Evolutionary conservation across 371 early-diverging fungal genomes (phyloP).

Genomic region (Phascolomyces articulosus): DNA sequence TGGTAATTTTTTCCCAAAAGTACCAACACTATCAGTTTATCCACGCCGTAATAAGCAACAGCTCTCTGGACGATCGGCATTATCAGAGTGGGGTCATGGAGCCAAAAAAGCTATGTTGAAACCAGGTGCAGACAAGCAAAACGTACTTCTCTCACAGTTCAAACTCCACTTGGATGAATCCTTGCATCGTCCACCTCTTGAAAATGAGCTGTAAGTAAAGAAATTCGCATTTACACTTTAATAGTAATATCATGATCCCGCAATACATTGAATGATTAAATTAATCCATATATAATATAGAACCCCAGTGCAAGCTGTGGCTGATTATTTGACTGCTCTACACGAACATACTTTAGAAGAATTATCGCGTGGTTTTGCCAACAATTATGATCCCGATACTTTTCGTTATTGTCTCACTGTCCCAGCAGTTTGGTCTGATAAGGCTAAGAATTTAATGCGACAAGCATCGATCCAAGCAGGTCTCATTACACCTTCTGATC

Average conservation of each 20-base stretch:
- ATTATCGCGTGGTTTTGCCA: constrained; percentile 44
- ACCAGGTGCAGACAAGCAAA: constrained; percentile 53
- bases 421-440: constrained; percentile 55
- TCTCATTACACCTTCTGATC: constrained; percentile 46
- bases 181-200: constrained; percentile 37
- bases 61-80: constrained; percentile 14
- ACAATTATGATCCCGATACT: constrained; percentile 37
- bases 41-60: constrained; percentile 12
- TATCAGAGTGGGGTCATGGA: constrained; percentile 59
- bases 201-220: constrained; percentile 37
- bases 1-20: constrained; percentile 56
- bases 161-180: constrained; percentile 57
- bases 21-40: constrained; percentile 50
- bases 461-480: constrained; percentile 58
- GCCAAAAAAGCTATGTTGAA: constrained; percentile 53
- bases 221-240: too few species aligned
- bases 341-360: constrained; percentile 46
- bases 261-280: too few species aligned
- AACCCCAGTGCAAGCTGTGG: constrained; percentile 33
- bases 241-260: too few species aligned
- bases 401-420: constrained; percentile 55
- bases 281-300: constrained; percentile 11
- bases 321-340: constrained; percentile 40
- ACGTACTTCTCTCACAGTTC: constrained; percentile 53
- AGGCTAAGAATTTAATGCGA: constrained; percentile 59